Conservation (phyloP, 768 basidiomycete species). For the Tricholoma matsutake region DNA sequence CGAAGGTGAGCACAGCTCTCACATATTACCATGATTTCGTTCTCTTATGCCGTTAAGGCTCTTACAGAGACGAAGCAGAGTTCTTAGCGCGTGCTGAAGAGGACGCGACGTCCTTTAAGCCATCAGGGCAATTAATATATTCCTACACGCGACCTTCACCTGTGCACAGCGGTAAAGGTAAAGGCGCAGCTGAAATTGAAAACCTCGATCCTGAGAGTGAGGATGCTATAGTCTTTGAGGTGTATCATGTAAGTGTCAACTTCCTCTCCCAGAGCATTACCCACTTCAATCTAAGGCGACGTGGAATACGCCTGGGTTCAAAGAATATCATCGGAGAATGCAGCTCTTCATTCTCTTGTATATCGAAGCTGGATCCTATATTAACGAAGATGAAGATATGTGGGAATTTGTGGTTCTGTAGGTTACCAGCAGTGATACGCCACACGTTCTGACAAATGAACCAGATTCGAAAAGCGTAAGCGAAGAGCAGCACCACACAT, state of each 20-base stretch:
- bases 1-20: constrained; percentile 42
- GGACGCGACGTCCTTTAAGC: constrained; percentile 77
- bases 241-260: constrained; percentile 72
- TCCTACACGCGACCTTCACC: constrained; percentile 67
- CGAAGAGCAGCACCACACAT: constrained; percentile 47
- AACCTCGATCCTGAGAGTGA: constrained; percentile 48
- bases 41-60: constrained; percentile 44
- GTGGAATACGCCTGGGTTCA: constrained; percentile 84
- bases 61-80: constrained; percentile 59
- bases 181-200: constrained; percentile 39
- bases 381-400: constrained; percentile 86
- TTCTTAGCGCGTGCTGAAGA: constrained; percentile 72
- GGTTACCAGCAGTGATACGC: constrained; percentile 26
- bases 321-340: constrained; percentile 88
- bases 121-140: constrained; percentile 70
- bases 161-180: constrained; percentile 48
- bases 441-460: not conserved
- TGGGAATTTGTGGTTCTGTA: constrained; percentile 94
- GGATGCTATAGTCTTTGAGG: constrained; percentile 76
- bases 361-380: constrained; percentile 94
- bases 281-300: constrained; percentile 52
- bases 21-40: not conserved
- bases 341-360: constrained; percentile 93
- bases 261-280: not conserved
- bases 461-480: constrained; percentile 83